These are phyloP conservation scores for Zygoascus sp. DNA, from an alignment of 1,139 yeast genomes.

Conservation along the genomic window DNA sequence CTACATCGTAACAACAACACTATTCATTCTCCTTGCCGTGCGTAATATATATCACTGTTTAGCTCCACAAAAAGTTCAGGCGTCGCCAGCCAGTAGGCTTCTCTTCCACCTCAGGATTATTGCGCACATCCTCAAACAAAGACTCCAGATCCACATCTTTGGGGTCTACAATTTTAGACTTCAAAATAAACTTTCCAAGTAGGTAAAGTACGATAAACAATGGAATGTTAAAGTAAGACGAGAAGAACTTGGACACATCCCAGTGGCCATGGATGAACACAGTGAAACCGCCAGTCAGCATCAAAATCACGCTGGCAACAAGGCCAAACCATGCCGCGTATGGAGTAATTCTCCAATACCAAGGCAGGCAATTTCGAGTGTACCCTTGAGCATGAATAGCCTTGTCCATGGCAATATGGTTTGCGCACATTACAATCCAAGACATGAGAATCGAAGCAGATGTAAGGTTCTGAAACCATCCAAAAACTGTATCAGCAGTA, in stretches of 20 bases:
- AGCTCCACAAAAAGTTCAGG: slow-evolving; percentile 6
- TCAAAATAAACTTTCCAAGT: slow-evolving; percentile 52
- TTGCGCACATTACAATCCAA: slow-evolving; percentile 41
- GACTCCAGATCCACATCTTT: slow-evolving; percentile 71
- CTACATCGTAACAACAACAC: too few relatives aligned
- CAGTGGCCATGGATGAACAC: slow-evolving; percentile 56
- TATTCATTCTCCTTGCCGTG: too few relatives aligned
- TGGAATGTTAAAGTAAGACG: slow-evolving; percentile 63
- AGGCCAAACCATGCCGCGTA: slow-evolving; percentile 66
- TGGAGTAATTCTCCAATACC: slow-evolving; percentile 37
- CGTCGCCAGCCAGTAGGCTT: slow-evolving; percentile 3
- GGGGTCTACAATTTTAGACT: slow-evolving; percentile 53
- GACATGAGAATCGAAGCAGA: slow-evolving; percentile 44
- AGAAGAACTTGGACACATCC: slow-evolving; percentile 59
- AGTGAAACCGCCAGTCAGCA: slow-evolving; percentile 65
- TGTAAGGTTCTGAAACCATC: slow-evolving; percentile 72
- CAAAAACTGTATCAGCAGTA: slow-evolving; percentile 53
- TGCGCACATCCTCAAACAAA: slow-evolving; percentile 10
- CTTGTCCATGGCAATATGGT: slow-evolving; percentile 45
- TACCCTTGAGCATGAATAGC: slow-evolving; percentile 66
- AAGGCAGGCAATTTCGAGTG: slow-evolving; percentile 48
- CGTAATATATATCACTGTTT: not conserved
- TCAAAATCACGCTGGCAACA: slow-evolving; percentile 50
- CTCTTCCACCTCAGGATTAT: slow-evolving; percentile 11
- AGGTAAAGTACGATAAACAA: slow-evolving; percentile 51